These are phyloP conservation scores for Candida ponderosae DNA, from an alignment of 805 yeast species.

Conservation along the genomic window DNA sequence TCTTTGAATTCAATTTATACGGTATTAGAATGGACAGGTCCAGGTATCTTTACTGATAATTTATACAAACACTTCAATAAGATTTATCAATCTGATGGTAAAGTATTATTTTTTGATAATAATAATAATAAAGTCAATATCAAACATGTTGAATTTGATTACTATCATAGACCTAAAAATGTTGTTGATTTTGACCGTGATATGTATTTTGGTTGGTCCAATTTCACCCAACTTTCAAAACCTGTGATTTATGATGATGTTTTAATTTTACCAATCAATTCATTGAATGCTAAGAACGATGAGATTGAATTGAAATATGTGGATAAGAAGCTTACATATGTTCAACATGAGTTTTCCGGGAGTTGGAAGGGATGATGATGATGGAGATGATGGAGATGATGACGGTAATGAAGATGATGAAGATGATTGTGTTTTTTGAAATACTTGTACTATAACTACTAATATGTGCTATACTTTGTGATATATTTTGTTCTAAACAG, in stretches of 20 bases:
- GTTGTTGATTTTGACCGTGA: background rate
- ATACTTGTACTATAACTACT: no score
- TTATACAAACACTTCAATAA: slow-evolving; percentile 36
- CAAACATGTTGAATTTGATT: slow-evolving; percentile 23
- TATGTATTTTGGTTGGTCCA: slow-evolving; percentile 42
- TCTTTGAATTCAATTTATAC: slow-evolving; percentile 20
- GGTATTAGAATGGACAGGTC: slow-evolving; percentile 45
- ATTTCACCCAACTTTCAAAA: slow-evolving; percentile 42
- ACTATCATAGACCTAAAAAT: slow-evolving; percentile 6
- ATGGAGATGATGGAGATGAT: no score
- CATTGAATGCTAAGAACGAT: slow-evolving; percentile 53
- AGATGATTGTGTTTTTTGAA: no score
- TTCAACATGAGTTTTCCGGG: slow-evolving; percentile 52
- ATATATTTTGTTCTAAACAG: no score
- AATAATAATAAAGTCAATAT: background rate
- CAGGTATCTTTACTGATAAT: slow-evolving; percentile 42
- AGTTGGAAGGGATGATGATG: slow-evolving; percentile 39
- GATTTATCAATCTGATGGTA: background rate
- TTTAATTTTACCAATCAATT: slow-evolving; percentile 59
- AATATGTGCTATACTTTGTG: no score
- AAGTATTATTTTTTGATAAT: background rate
- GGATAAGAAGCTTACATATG: slow-evolving; percentile 41
- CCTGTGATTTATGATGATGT: slow-evolving; percentile 57
- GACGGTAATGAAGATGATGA: no score
- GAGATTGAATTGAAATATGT: slow-evolving; percentile 47